Base-by-base conservation (phyloP, 2,329 filamentous ascomycete genomes). In the Penicillium decumbens region DNA sequence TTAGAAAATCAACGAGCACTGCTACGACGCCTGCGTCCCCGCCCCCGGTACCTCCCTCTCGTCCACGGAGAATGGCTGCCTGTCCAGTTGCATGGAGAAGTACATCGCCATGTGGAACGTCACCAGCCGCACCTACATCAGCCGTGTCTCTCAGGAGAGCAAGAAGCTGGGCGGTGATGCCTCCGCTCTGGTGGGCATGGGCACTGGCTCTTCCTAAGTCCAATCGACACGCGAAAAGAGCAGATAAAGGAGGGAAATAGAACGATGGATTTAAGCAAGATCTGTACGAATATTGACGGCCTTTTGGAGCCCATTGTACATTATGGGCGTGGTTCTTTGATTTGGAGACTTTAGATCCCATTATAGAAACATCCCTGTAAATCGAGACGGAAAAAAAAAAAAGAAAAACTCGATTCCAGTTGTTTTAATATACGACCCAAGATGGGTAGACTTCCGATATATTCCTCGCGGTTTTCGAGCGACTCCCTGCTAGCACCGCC, bases 51-150 rank as follows among this genome's bases (percentile, higher is more conserved):
- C 77, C 43, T 82, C 81, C 46, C 73, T 91, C 48, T 84, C 83
- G 43, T 80, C 78, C 70, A 72, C 79, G 71, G 88, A 92, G 69
- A 77, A 82, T 65, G 77, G 80, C 20, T 92, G 88, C 75, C 78
- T 88, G 65, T 87, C 80, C 18, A 77, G 80, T 53, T 92, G 88
- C 76, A 88, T 90, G 82, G 87, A 91, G 63, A 91, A 91, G 72
- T 92, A 91, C 77, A 88, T 91, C 77, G 74, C 78, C 28, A 80
- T 86, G 9, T 92, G 88, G 88, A 90, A 90, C 73, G 75, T 80
- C 55, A 83, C 88, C 64, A 87, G 84, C 74, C 71, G 77, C 41
- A 77, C 83, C 35, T 89, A 89, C 68, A 80, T 89, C 63, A 71
- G 72, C 55, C 78, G 71, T 13, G 55, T 73, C 35, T 54, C 81